Conservation (phyloP, 1,284 basidiomycete species). For the Grifola frondosa region DNA sequence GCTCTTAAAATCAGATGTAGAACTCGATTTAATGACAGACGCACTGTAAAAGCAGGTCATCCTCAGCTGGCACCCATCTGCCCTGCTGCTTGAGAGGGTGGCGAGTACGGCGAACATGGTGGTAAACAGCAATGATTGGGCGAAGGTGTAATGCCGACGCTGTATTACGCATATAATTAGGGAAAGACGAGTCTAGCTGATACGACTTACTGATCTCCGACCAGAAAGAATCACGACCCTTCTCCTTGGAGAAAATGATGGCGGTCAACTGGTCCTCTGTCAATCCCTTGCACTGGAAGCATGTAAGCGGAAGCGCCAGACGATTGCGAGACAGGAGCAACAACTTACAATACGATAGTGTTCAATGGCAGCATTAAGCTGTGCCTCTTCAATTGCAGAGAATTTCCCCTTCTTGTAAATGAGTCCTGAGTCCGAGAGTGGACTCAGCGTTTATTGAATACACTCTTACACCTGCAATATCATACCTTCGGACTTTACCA, state of each 20-base stretch:
- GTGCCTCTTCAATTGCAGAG: conserved; percentile 69
- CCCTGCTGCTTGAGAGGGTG: conserved; percentile 71
- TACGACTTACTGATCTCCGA: conserved; percentile 64
- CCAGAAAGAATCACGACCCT: conserved; percentile 70
- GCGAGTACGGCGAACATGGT: conserved; percentile 67
- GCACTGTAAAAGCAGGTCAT: conserved; percentile 62
- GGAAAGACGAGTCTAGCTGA: conserved; percentile 2
- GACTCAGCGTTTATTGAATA: conserved; percentile 6
- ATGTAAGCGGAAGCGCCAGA: too few relatives aligned
- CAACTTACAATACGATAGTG: conserved; percentile 55
- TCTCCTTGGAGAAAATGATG: conserved; percentile 67
- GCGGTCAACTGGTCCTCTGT: conserved; percentile 53
- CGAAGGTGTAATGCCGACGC: conserved; percentile 69
- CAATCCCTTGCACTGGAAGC: conserved; percentile 45
- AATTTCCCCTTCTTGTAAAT: conserved; percentile 85
- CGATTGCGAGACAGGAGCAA: conserved; percentile 1
- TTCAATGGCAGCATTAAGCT: conserved; percentile 62
- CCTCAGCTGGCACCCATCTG: conserved; percentile 69
- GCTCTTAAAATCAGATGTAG: neutral
- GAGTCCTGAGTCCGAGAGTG: conserved; percentile 49
- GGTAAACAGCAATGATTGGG: conserved; percentile 79
- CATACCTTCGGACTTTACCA: conserved; percentile 66
- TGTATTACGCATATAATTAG: conserved; percentile 26
- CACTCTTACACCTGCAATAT: neutral
- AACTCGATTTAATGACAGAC: conserved; percentile 21